Evolutionary conservation across 805 yeast genomes (phyloP).

Genomic region (Sugiyamaella qingdaonensis): DNA sequence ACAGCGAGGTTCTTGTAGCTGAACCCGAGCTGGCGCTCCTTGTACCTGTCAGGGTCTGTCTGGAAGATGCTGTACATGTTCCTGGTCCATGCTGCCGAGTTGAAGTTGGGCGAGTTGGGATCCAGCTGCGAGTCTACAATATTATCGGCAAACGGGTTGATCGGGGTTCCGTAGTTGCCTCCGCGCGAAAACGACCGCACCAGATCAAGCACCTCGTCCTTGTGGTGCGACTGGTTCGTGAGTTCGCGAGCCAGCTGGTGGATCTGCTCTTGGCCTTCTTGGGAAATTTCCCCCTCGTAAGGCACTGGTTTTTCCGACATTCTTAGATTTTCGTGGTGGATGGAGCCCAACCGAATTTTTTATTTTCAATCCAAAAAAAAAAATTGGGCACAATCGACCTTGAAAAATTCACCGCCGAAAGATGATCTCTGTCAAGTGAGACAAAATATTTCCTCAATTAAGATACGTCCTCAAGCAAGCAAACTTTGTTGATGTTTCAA

Average conservation of each 20-base stretch:
- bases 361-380: background rate
- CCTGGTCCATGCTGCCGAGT: slow-evolving; percentile 59
- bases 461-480: too few species aligned
- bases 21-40: slow-evolving; percentile 56
- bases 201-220: slow-evolving; percentile 2
- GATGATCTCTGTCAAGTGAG: too few species aligned
- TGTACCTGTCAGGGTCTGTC: slow-evolving; percentile 57
- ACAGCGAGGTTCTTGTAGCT: slow-evolving; percentile 58
- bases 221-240: slow-evolving; percentile 12
- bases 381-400: too few species aligned
- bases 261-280: slow-evolving; percentile 11
- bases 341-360: background rate
- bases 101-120: slow-evolving; percentile 54
- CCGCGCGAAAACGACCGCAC: slow-evolving; percentile 5
- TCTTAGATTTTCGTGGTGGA: background rate
- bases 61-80: slow-evolving; percentile 50
- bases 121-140: slow-evolving; percentile 46
- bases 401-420: too few species aligned
- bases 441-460: too few species aligned
- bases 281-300: background rate
- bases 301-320: background rate
- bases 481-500: too few species aligned
- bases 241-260: slow-evolving; percentile 18
- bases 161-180: background rate
- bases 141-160: slow-evolving; percentile 25